These are phyloP conservation scores for Globisporangium nodosum DNA, from an alignment of 352 stramenopile species.

Conservation along the genomic window DNA sequence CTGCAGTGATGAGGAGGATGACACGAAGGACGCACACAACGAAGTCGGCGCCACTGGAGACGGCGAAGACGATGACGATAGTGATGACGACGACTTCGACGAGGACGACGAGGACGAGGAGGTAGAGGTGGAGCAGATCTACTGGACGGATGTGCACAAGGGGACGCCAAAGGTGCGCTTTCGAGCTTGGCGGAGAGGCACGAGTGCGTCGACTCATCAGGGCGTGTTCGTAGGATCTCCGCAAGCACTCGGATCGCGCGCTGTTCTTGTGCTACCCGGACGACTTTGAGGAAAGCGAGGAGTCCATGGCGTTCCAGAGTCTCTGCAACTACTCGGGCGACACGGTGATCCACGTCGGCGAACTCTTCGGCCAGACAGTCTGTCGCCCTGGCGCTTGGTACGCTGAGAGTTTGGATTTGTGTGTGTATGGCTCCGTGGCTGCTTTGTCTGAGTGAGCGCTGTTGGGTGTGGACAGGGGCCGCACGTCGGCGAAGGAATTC, in stretches of 20 bases:
- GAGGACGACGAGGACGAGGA: conserved; percentile 50
- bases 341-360: conserved; percentile 92
- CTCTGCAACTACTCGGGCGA: conserved; percentile 89
- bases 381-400: conserved; percentile 87
- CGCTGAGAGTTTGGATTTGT: neutral
- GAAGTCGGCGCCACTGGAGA: neutral
- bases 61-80: conserved; percentile 8
- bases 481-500: conserved; percentile 90
- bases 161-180: conserved; percentile 56
- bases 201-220: neutral
- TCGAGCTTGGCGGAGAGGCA: no score
- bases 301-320: conserved; percentile 88
- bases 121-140: conserved; percentile 79
- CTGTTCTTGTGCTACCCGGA: conserved; percentile 94
- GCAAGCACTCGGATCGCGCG: conserved; percentile 70
- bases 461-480: conserved; percentile 40
- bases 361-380: conserved; percentile 89
- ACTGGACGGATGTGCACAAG: conserved; percentile 76
- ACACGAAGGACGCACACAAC: neutral
- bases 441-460: neutral
- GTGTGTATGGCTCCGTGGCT: neutral
- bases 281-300: conserved; percentile 82
- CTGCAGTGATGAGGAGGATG: conserved; percentile 20
- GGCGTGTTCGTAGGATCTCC: conserved; percentile 37
- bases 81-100: conserved; percentile 22